A percentile compares a stretch with the other conserved stretches of the same genome.
These are phyloP conservation scores for Capronia americana DNA, from an alignment of 2,329 filamentous ascomycete species.

Conservation along the genomic window DNA sequence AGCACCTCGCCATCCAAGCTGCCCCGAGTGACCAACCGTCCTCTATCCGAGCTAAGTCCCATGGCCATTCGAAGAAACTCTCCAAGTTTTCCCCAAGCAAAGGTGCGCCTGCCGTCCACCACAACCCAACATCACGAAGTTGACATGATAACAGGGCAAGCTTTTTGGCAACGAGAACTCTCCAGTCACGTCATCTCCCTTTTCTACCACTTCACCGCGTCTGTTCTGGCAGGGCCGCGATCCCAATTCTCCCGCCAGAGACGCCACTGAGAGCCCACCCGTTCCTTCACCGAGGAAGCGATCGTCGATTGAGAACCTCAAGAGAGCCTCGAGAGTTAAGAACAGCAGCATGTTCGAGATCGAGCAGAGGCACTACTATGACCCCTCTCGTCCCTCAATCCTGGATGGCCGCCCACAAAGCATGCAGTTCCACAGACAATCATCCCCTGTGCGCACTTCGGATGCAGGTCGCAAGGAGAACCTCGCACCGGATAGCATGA, in stretches of 20 bases:
- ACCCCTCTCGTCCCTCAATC: slow-evolving; percentile 76
- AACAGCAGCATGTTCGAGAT: slow-evolving; percentile 97
- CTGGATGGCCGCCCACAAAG: slow-evolving; percentile 70
- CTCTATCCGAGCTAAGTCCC: slow-evolving; percentile 87
- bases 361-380: slow-evolving; percentile 91
- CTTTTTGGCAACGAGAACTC: slow-evolving; percentile 74
- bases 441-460: slow-evolving; percentile 27
- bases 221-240: slow-evolving; percentile 86
- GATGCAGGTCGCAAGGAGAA: slow-evolving; percentile 61
- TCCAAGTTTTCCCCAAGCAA: slow-evolving; percentile 82
- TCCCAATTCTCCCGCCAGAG: slow-evolving; percentile 71
- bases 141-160: slow-evolving; percentile 39
- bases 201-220: slow-evolving; percentile 71
- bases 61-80: slow-evolving; percentile 89
- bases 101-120: slow-evolving; percentile 59
- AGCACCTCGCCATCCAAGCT: slow-evolving; percentile 67
- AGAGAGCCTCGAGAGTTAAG: slow-evolving; percentile 92
- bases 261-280: slow-evolving; percentile 66
- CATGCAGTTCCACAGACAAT: slow-evolving; percentile 41
- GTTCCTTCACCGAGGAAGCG: slow-evolving; percentile 76
- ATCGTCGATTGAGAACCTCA: slow-evolving; percentile 92
- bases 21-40: slow-evolving; percentile 66
- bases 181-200: slow-evolving; percentile 83
- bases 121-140: slow-evolving; percentile 1
- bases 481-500: slow-evolving; percentile 45